A percentile compares a stretch with the other conserved stretches of the same genome.
Evolutionary conservation across 2,329 filamentous ascomycete genomes (phyloP).

Genomic region (Thyridium curvatum): DNA sequence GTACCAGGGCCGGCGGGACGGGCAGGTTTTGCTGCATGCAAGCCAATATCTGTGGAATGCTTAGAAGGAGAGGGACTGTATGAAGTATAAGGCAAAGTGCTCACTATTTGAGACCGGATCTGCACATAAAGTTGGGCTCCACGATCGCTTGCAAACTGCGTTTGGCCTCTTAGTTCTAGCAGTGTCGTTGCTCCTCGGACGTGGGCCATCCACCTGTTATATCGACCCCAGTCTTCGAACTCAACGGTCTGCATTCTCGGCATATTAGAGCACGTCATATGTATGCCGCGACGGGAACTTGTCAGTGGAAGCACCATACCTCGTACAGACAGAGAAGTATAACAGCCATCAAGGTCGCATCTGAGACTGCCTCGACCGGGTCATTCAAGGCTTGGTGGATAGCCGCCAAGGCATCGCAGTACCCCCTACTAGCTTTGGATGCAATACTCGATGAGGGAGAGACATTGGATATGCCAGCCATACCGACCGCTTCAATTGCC

Average conservation of each 20-base stretch:
- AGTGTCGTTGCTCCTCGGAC: slow-evolving; percentile 15
- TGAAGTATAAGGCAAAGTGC: slow-evolving; percentile 2
- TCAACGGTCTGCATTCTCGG: slow-evolving; percentile 9
- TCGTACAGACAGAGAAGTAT: slow-evolving; percentile 17
- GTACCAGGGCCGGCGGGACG: slow-evolving; percentile 5
- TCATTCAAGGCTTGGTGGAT: slow-evolving; percentile 9
- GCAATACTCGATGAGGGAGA: slow-evolving; percentile 10
- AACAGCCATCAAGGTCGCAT: slow-evolving; percentile 16
- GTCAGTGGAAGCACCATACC: slow-evolving; percentile 3
- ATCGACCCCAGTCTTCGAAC: slow-evolving; percentile 11
- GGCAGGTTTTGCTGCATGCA: slow-evolving; percentile 12
- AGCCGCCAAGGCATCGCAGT: slow-evolving; percentile 10
- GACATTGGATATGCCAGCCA: slow-evolving; percentile 17
- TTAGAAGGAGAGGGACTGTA: background rate
- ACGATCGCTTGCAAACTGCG: slow-evolving; percentile 13
- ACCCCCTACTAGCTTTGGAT: slow-evolving; percentile 10
- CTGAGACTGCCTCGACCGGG: slow-evolving; percentile 6
- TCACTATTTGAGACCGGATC: slow-evolving; percentile 17
- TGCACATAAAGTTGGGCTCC: slow-evolving; percentile 15
- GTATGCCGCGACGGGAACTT: background rate
- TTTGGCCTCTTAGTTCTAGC: slow-evolving; percentile 14
- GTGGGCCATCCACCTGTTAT: slow-evolving; percentile 13
- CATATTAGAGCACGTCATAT: background rate
- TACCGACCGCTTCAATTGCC: slow-evolving; percentile 17
- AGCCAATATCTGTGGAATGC: slow-evolving; percentile 7